Evolutionary conservation across 768 basidiomycete species (phyloP).

Genomic region (Termitomyces sp.): DNA sequence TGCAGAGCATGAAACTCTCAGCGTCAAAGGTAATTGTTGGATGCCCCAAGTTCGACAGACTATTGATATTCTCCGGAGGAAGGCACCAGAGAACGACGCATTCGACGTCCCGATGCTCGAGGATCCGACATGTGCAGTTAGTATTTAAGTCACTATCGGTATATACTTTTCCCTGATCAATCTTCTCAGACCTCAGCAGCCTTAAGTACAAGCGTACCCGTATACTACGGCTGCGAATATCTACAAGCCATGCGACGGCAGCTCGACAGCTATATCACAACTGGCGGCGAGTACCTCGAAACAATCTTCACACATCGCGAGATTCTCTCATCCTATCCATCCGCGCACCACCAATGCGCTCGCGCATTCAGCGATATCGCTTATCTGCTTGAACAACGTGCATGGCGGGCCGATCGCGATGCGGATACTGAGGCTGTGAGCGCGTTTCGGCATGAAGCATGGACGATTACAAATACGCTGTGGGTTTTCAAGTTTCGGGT

Average conservation of each 20-base stretch:
- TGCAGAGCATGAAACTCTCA: slow-evolving; percentile 42
- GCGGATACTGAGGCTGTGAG: slow-evolving; percentile 64
- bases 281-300: slow-evolving; percentile 73
- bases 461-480: slow-evolving; percentile 43
- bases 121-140: slow-evolving; percentile 38
- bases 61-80: slow-evolving; percentile 33
- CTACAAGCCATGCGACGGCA: slow-evolving; percentile 56
- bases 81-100: slow-evolving; percentile 34
- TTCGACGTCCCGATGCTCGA: slow-evolving; percentile 41
- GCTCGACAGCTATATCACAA: slow-evolving; percentile 49
- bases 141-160: slow-evolving; percentile 3
- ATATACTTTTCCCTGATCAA: background rate
- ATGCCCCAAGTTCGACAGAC: slow-evolving; percentile 5
- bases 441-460: slow-evolving; percentile 67
- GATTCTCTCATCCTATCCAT: slow-evolving; percentile 55
- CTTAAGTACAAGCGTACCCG: slow-evolving; percentile 36
- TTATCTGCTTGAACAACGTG: slow-evolving; percentile 51
- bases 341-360: slow-evolving; percentile 60
- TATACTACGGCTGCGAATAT: slow-evolving; percentile 53
- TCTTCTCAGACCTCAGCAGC: slow-evolving; percentile 25
- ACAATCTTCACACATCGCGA: slow-evolving; percentile 75
- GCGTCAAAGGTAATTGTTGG: slow-evolving; percentile 26
- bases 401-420: slow-evolving; percentile 68
- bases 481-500: slow-evolving; percentile 15
- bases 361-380: slow-evolving; percentile 64